These are phyloP conservation scores for Parastagonospora avenae DNA, from an alignment of 2,329 filamentous ascomycete species.

Conservation along the genomic window DNA sequence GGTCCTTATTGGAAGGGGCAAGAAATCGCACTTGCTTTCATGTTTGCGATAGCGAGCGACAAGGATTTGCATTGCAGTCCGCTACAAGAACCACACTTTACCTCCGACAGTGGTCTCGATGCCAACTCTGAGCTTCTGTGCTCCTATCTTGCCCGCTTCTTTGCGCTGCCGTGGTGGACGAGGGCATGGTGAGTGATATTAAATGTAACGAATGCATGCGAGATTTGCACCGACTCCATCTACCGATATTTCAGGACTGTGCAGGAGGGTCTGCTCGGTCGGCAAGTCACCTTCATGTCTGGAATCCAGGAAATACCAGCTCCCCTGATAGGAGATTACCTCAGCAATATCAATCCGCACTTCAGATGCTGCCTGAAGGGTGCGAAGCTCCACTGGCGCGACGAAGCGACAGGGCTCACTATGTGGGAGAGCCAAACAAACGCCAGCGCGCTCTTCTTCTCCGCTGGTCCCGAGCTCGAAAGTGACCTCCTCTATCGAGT, in stretches of 20 bases:
- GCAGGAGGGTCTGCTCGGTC: not conserved
- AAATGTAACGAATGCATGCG: too few relatives aligned
- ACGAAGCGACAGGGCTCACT: not conserved
- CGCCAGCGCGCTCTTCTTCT: too few relatives aligned
- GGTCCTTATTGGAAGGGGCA: not conserved
- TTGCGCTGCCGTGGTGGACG: not conserved
- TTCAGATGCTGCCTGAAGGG: not conserved
- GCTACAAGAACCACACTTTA: not conserved
- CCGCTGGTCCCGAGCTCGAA: too few relatives aligned
- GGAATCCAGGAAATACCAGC: too few relatives aligned
- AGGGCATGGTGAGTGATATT: not conserved
- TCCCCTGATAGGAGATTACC: too few relatives aligned
- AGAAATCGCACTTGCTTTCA: not conserved
- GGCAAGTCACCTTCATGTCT: not conserved
- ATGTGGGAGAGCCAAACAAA: not conserved
- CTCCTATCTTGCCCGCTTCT: not conserved
- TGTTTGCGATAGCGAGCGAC: not conserved
- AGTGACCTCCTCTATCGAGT: not conserved
- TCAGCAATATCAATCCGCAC: not conserved
- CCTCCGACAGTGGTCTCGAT: not conserved
- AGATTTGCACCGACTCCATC: too few relatives aligned
- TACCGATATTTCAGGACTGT: not conserved
- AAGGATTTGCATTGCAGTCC: not conserved
- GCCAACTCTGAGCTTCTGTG: not conserved
- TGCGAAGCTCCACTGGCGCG: not conserved